Conservation (phyloP, 2,329 filamentous ascomycete species). For the Corynespora cassiicola region DNA sequence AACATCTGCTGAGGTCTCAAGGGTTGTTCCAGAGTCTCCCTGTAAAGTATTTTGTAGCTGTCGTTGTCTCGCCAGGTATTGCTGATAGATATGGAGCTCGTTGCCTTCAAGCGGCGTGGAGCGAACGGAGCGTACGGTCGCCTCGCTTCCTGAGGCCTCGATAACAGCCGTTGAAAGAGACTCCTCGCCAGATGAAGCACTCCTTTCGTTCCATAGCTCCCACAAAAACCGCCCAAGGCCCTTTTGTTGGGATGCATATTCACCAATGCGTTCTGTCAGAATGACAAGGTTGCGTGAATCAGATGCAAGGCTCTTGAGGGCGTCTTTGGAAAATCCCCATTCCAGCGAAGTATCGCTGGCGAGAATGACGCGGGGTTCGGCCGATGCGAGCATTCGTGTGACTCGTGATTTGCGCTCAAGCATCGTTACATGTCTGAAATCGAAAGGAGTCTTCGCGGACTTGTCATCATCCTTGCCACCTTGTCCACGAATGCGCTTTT, state of each 20-base stretch:
- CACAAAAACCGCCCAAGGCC: conserved; percentile 76
- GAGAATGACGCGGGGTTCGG: conserved; percentile 75
- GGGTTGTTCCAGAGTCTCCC: conserved; percentile 64
- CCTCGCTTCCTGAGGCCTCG: conserved; percentile 63
- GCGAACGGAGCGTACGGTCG: conserved; percentile 45
- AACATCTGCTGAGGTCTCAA: conserved; percentile 75
- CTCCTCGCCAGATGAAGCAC: conserved; percentile 27
- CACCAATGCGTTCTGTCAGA: conserved; percentile 75
- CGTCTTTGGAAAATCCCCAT: conserved; percentile 91
- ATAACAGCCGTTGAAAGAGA: conserved; percentile 61
- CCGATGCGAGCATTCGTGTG: conserved; percentile 67
- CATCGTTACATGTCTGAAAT: conserved; percentile 84
- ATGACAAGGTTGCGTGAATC: conserved; percentile 85
- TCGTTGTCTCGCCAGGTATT: conserved; percentile 87
- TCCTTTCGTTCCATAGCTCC: conserved; percentile 56
- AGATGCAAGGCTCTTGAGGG: conserved; percentile 75
- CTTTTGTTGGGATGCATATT: conserved; percentile 40
- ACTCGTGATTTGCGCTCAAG: conserved; percentile 84
- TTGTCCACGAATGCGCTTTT: conserved; percentile 42
- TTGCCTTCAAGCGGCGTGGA: conserved; percentile 73
- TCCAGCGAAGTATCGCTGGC: conserved; percentile 89
- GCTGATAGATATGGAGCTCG: conserved; percentile 84
- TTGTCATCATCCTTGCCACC: conserved; percentile 54
- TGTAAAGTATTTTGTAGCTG: conserved; percentile 85
- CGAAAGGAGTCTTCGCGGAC: conserved; percentile 74